These are phyloP conservation scores for Diphasiastrum complanatum DNA, from an alignment of 83 land plant species.

Conservation along the genomic window DNA sequence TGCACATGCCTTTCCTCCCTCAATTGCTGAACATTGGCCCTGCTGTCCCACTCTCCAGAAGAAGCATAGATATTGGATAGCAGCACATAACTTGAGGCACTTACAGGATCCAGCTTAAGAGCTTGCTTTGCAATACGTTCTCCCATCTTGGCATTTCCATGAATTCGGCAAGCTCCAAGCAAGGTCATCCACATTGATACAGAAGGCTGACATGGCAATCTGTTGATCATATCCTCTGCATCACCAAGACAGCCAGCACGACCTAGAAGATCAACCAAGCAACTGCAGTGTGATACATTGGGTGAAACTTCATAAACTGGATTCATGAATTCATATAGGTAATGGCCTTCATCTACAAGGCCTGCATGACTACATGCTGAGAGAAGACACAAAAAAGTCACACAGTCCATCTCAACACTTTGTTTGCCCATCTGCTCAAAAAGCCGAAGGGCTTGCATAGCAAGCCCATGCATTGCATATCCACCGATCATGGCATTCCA, in stretches of 20 bases:
- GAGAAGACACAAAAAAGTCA: too few relatives aligned
- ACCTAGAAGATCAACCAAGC: conserved; percentile 8
- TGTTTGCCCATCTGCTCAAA: too few relatives aligned
- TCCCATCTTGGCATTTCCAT: neutral
- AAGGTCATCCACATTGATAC: neutral
- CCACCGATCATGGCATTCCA: neutral
- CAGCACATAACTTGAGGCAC: neutral
- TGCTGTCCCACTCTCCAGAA: neutral
- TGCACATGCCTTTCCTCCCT: too few relatives aligned
- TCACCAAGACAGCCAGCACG: neutral
- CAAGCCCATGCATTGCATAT: neutral
- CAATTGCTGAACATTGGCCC: too few relatives aligned
- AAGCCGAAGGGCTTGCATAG: too few relatives aligned
- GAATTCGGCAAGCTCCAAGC: neutral
- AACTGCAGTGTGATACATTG: neutral
- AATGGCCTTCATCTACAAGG: too few relatives aligned
- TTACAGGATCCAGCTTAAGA: neutral
- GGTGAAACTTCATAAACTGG: neutral
- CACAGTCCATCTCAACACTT: too few relatives aligned
- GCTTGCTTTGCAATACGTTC: neutral
- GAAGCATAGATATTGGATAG: neutral
- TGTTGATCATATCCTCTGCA: conserved; percentile 1
- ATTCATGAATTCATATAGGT: too few relatives aligned
- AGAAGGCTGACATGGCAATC: neutral
- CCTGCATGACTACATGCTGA: too few relatives aligned